Evolutionary conservation across 2,329 filamentous ascomycete species (phyloP), one percentile per base, ranked within the genome.

Genomic region (Stachybotrys chlorohalonatus): DNA sequence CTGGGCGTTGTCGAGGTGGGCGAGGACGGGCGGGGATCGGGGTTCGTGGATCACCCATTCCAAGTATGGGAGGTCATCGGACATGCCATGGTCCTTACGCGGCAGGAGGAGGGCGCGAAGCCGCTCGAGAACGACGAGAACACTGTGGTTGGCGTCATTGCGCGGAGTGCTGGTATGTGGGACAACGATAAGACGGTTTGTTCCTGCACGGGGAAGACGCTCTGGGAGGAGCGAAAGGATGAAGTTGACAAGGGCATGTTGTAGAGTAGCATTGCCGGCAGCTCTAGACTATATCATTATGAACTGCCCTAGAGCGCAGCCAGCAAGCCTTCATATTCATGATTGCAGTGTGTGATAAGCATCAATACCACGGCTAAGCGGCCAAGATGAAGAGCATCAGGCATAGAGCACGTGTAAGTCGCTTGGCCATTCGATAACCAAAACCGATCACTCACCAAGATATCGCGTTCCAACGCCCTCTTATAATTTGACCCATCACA

Each of bases 111-210:
- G 61, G 59, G 56, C 32, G 50, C 54, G 11, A 76, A 76, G 54
- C 78, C 81, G 66, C 73, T 86, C 62, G 78, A 79, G 63, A 92
- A 96, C 62, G 89, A 96, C 66, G 80, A 85, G 54, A 84, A 95
- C 68, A 96, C 91, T 17, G 76, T 96, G 52, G 89, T 96, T 2
- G 94, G 94, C 8, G 92, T 99, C 52, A 90, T 99, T 73, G 94
- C 94, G 51, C 80, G 94, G 67, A 96, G 92, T 70, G 93, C 94
- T 15, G 94, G 94, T n/a, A 87, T 96, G 58, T 99, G 94, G 94
- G 93, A 96, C 70, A 96, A 99, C 64, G 90, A 96, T 69, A 99
- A 97, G 80, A 96, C 89, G 49, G 93, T 99, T 6, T 99, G 94
- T 70, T 96, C 91, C 51, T 99, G 94, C 72, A 95, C 91, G 45